Conservation (phyloP, 768 basidiomycete species). For the Clitopilus hobsonii region DNA sequence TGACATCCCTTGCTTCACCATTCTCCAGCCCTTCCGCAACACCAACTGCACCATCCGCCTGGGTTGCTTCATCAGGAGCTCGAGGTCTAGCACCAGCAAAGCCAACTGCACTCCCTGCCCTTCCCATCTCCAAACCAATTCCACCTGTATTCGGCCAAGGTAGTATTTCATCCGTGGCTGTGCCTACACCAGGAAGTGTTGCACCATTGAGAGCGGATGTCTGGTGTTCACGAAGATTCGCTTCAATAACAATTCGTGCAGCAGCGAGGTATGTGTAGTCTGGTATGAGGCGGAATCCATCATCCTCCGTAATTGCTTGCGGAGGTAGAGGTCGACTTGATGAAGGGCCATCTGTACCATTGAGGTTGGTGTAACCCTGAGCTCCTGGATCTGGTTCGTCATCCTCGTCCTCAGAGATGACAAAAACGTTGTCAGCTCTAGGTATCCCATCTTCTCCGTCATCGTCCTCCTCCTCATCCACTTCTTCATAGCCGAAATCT, state of each 20-base stretch:
- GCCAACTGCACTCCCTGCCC: neutral
- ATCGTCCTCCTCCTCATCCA: slow-evolving; percentile 11
- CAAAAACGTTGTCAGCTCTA: slow-evolving; percentile 8
- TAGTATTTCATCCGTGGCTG: neutral
- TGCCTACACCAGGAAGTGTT: slow-evolving; percentile 12
- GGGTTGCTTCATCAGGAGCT: too few species aligned
- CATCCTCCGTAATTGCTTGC: slow-evolving; percentile 12
- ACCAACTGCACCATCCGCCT: too few species aligned
- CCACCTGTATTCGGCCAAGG: neutral
- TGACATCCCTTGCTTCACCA: slow-evolving; percentile 1
- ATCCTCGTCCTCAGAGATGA: neutral
- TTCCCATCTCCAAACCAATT: neutral
- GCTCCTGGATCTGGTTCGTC: too few species aligned
- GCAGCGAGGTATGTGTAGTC: slow-evolving; percentile 52
- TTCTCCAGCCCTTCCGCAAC: too few species aligned
- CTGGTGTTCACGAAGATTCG: slow-evolving; percentile 45
- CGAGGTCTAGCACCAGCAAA: neutral
- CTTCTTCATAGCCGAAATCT: neutral
- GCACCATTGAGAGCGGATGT: too few species aligned
- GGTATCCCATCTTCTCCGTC: slow-evolving; percentile 6
- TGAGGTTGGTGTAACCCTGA: too few species aligned
- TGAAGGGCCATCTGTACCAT: too few species aligned
- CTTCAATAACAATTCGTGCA: slow-evolving; percentile 46
- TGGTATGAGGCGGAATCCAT: slow-evolving; percentile 24
- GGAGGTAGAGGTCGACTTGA: slow-evolving; percentile 4